phyloP scores from a whole-genome alignment of 2,329 filamentous ascomycete species.

The Chrysoporthe austroafricana region DNA sequence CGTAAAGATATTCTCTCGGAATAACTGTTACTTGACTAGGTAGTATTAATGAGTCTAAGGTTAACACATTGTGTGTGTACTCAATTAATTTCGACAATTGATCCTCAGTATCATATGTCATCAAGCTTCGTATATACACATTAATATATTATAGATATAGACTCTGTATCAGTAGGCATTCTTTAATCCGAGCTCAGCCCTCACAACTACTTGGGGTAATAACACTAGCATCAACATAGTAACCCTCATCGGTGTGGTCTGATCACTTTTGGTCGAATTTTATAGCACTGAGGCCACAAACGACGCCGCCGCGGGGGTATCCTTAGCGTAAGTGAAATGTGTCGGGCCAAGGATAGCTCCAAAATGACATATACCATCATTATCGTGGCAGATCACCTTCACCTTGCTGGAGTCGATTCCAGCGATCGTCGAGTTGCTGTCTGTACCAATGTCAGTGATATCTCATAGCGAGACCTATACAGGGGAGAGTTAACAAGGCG shows the following conservation, averaged over 20 bases:
- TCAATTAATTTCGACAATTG: too few species aligned
- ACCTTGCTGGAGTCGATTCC: slow-evolving; percentile 28
- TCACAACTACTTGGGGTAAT: not conserved
- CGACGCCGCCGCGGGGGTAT: slow-evolving; percentile 33
- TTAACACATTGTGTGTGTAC: too few species aligned
- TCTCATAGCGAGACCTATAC: not conserved
- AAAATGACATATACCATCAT: slow-evolving; percentile 35
- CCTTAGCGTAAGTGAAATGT: slow-evolving; percentile 35
- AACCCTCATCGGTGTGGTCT: not conserved
- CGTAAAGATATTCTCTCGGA: too few species aligned
- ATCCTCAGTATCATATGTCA: too few species aligned
- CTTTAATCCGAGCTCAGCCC: not conserved
- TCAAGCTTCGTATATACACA: not conserved
- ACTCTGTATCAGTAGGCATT: not conserved
- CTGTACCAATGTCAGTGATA: slow-evolving; percentile 12
- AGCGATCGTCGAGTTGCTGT: slow-evolving; percentile 28
- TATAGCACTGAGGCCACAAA: slow-evolving; percentile 30
- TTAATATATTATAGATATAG: not conserved
- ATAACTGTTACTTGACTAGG: too few species aligned
- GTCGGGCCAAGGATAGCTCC: slow-evolving; percentile 33
- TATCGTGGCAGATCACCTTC: slow-evolving; percentile 32
- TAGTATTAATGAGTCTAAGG: too few species aligned
- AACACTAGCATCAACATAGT: not conserved
- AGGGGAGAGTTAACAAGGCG: too few species aligned
- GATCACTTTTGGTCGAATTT: too few species aligned